Percentiles rank a stretch among this genome's conserved stretches.
These are phyloP conservation scores for Penstemon barbatus DNA, from an alignment of 257 asterid species.

Conservation along the genomic window DNA sequence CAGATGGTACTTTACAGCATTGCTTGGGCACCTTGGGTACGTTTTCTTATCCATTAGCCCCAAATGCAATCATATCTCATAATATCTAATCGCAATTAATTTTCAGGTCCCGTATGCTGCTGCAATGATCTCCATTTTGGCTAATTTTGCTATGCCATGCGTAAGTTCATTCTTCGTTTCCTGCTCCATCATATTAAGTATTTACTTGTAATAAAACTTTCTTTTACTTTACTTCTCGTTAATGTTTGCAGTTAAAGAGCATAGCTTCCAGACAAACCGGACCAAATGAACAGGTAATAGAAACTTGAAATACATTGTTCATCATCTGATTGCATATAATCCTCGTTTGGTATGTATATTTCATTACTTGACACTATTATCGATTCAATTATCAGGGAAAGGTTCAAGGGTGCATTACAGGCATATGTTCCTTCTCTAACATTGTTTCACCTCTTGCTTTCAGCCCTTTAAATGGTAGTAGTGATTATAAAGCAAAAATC, in stretches of 20 bases:
- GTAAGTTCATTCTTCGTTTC: slow-evolving; percentile 41
- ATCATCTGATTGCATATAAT: background rate
- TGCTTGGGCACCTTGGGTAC: slow-evolving; percentile 95
- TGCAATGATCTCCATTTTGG: slow-evolving; percentile 51
- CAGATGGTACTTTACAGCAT: slow-evolving; percentile 81
- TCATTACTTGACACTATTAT: background rate
- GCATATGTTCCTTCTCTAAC: slow-evolving; percentile 67
- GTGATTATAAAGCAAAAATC: background rate
- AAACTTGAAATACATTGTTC: background rate
- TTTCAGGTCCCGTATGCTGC: slow-evolving; percentile 85
- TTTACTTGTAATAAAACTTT: background rate
- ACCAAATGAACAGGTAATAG: slow-evolving; percentile 71
- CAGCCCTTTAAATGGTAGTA: slow-evolving; percentile 78
- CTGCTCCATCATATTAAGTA: background rate
- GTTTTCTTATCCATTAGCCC: background rate
- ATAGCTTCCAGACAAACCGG: slow-evolving; percentile 94
- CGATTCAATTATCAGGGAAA: slow-evolving; percentile 55
- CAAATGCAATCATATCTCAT: background rate
- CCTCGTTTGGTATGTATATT: background rate
- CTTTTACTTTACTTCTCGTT: background rate
- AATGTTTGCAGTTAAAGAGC: slow-evolving; percentile 64
- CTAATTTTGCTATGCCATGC: slow-evolving; percentile 75
- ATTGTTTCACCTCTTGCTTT: slow-evolving; percentile 78
- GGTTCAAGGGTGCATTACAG: slow-evolving; percentile 89
- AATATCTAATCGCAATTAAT: background rate